Percentiles rank a stretch among this genome's conserved stretches.
Conservation (phyloP, 75 land plant species). For the Pinus tabuliformis region DNA sequence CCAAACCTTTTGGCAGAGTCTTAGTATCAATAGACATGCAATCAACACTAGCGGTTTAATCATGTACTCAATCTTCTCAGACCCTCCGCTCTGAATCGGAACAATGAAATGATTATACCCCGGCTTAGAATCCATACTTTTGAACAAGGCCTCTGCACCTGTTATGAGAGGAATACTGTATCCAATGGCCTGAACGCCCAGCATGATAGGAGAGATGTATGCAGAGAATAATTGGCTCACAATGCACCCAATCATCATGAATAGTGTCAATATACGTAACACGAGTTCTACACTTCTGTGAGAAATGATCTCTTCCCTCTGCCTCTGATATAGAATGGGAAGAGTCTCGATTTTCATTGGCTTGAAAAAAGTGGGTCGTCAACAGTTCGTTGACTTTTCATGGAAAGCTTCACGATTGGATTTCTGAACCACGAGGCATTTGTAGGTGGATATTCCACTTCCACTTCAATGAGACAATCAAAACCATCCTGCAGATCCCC, state of each 20-base stretch:
- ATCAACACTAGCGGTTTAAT: conserved; percentile 56
- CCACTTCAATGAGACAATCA: conserved; percentile 56
- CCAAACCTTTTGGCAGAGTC: conserved; percentile 67
- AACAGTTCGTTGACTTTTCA: conserved; percentile 44
- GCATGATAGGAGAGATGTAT: conserved; percentile 63
- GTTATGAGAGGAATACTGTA: conserved; percentile 71
- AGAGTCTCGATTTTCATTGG: conserved; percentile 41
- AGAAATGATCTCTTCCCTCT: conserved; percentile 61
- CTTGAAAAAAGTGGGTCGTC: conserved; percentile 52
- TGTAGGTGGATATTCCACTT: conserved; percentile 64
- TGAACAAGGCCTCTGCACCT: conserved; percentile 64
- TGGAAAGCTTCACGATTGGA: conserved; percentile 48
- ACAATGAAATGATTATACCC: conserved; percentile 2
- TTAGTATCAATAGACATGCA: conserved; percentile 50
- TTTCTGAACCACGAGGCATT: conserved; percentile 56
- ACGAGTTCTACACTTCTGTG: conserved; percentile 48
- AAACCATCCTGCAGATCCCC: conserved; percentile 52
- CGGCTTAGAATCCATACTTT: conserved; percentile 17
- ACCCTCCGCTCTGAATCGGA: conserved; percentile 21
- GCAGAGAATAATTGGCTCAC: conserved; percentile 52
- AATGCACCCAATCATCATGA: conserved; percentile 51
- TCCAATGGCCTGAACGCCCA: conserved; percentile 69
- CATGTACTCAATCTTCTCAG: conserved; percentile 34
- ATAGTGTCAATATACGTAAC: conserved; percentile 45
- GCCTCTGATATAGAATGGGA: conserved; percentile 59